A percentile compares a stretch with the other conserved stretches of the same genome.
These are phyloP conservation scores for Glaciozyma antarctica DNA, from an alignment of 768 basidiomycete genomes.

Conservation along the genomic window DNA sequence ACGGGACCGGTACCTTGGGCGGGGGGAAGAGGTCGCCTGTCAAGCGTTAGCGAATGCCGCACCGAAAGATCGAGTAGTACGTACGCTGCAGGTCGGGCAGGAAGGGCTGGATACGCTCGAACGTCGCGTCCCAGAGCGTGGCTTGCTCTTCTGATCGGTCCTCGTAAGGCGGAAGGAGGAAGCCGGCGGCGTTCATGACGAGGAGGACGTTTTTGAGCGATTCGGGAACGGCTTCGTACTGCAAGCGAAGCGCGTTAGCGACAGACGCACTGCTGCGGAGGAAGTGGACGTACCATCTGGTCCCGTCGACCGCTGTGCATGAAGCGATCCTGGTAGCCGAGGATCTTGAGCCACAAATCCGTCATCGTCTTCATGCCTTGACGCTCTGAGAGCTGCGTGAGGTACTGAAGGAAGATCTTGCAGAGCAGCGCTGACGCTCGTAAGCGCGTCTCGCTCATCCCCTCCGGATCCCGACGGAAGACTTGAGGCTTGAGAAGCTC, in stretches of 20 bases:
- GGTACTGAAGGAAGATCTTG: constrained; percentile 88
- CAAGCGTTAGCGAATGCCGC: not conserved
- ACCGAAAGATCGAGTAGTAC: constrained; percentile 39
- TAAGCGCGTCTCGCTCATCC: constrained; percentile 82
- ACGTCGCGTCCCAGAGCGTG: constrained; percentile 68
- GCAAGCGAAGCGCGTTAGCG: not conserved
- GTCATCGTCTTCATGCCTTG: constrained; percentile 49
- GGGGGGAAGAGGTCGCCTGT: constrained; percentile 2
- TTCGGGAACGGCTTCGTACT: constrained; percentile 94
- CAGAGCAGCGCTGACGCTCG: constrained; percentile 76
- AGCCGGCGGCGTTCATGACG: constrained; percentile 83
- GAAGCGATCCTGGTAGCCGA: constrained; percentile 78
- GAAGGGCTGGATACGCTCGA: constrained; percentile 79
- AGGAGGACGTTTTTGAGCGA: constrained; percentile 92
- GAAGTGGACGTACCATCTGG: constrained; percentile 58
- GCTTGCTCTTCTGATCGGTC: constrained; percentile 47
- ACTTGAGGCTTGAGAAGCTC: constrained; percentile 79
- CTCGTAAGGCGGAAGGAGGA: constrained; percentile 57
- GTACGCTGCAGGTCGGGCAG: constrained; percentile 78
- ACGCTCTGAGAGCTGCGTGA: constrained; percentile 32
- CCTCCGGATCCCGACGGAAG: constrained; percentile 61
- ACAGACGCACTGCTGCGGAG: not conserved
- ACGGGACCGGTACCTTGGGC: not conserved
- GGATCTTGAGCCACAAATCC: constrained; percentile 74
- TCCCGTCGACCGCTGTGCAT: constrained; percentile 78